These are phyloP conservation scores for Botryosphaeria dothidea DNA, from an alignment of 2,329 filamentous ascomycete genomes.

Conservation along the genomic window DNA sequence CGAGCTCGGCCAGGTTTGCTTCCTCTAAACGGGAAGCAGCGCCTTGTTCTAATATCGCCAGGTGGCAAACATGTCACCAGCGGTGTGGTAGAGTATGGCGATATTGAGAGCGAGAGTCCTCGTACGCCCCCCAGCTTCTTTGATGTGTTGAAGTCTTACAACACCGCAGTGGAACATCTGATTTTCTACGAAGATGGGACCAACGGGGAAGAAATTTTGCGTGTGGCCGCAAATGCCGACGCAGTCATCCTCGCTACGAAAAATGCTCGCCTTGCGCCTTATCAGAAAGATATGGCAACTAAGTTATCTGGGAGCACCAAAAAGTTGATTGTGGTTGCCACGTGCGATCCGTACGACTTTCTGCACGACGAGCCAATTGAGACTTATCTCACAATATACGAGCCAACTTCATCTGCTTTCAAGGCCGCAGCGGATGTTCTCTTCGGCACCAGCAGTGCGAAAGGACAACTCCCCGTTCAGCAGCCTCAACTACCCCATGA, in stretches of 20 bases:
- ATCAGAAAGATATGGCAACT: neutral
- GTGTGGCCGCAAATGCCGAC: neutral
- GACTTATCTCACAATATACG: constrained; percentile 11
- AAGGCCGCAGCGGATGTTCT: neutral
- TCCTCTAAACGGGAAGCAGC: neutral
- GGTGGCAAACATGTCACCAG: neutral
- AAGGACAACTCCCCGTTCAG: neutral
- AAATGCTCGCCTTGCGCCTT: constrained; percentile 1
- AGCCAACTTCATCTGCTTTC: constrained; percentile 8
- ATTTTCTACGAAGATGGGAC: neutral
- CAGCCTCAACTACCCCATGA: neutral
- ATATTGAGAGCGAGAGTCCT: neutral
- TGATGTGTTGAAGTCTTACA: neutral
- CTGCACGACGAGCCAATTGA: neutral
- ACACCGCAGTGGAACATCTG: neutral
- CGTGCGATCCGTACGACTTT: constrained; percentile 19
- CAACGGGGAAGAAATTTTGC: neutral
- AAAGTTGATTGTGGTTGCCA: constrained; percentile 3
- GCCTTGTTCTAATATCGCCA: neutral
- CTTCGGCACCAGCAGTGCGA: neutral
- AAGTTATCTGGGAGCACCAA: neutral
- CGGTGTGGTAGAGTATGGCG: constrained; percentile 5
- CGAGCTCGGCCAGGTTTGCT: neutral
- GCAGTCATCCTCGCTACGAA: constrained; percentile 2
- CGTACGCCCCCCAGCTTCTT: neutral